These are phyloP conservation scores for Penicillium sp. DNA, from an alignment of 2,329 filamentous ascomycete genomes.

Conservation along the genomic window DNA sequence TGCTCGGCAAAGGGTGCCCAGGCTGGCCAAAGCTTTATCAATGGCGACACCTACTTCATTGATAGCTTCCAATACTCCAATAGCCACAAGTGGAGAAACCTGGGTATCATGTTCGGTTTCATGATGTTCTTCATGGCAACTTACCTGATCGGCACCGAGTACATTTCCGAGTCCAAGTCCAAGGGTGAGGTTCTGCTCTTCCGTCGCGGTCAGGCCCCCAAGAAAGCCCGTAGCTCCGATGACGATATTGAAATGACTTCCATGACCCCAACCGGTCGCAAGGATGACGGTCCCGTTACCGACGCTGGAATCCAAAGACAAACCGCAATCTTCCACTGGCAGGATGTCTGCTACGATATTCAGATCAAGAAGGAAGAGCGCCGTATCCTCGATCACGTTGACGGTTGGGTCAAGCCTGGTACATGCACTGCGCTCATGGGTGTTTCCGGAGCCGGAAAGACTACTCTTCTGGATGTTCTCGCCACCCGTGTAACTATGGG, in stretches of 20 bases:
- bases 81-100: conserved; percentile 66
- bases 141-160: conserved; percentile 68
- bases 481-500: conserved; percentile 87
- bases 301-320: conserved; percentile 58
- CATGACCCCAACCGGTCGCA: conserved; percentile 35
- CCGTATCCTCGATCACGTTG: conserved; percentile 79
- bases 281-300: conserved; percentile 26
- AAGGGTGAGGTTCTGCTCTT: conserved; percentile 78
- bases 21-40: conserved; percentile 54
- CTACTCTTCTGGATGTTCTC: conserved; percentile 82
- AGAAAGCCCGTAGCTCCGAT: conserved; percentile 13
- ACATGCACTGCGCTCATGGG: conserved; percentile 88
- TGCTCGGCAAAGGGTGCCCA: conserved; percentile 63
- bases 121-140: conserved; percentile 60
- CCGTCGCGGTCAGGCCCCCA: conserved; percentile 65
- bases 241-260: conserved; percentile 32
- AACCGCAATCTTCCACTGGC: conserved; percentile 83
- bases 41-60: conserved; percentile 60
- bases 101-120: conserved; percentile 69
- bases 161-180: conserved; percentile 65
- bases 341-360: conserved; percentile 79
- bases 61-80: conserved; percentile 59
- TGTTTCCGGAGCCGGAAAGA: conserved; percentile 91
- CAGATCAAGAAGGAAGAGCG: conserved; percentile 75
- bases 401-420: conserved; percentile 92